Conservation (phyloP, 768 basidiomycete genomes). For the Collybiopsis confluens region DNA sequence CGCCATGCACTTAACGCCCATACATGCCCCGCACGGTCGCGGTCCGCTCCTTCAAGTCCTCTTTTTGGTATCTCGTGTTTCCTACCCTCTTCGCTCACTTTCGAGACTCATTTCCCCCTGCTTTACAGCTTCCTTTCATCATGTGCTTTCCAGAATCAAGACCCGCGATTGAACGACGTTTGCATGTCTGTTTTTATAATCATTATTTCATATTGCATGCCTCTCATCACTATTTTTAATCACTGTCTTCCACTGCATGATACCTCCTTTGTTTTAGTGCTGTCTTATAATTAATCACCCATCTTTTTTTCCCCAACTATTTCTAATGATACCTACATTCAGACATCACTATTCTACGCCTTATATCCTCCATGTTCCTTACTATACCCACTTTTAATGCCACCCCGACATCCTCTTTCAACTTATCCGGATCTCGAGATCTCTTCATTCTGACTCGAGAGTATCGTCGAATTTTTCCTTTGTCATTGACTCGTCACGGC, state of each 20-base stretch:
- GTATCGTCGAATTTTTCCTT: slow-evolving; percentile 27
- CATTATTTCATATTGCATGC: not conserved
- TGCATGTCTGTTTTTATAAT: not conserved
- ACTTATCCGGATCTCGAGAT: too few relatives aligned
- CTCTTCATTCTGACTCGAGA: too few relatives aligned
- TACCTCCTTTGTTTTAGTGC: too few relatives aligned
- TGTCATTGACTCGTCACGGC: slow-evolving; percentile 56
- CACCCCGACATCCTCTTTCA: too few relatives aligned
- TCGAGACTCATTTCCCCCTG: not conserved
- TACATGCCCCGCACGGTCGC: slow-evolving; percentile 4
- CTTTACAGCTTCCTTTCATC: slow-evolving; percentile 15
- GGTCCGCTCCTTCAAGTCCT: slow-evolving; percentile 22
- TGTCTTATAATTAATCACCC: too few relatives aligned
- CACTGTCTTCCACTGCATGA: too few relatives aligned
- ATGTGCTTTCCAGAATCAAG: slow-evolving; percentile 15
- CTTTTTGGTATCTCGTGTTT: slow-evolving; percentile 23
- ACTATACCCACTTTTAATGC: too few relatives aligned
- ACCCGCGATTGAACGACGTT: slow-evolving; percentile 2
- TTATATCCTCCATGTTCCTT: not conserved
- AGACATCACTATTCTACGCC: not conserved
- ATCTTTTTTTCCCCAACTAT: too few relatives aligned
- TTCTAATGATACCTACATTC: too few relatives aligned
- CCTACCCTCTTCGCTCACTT: not conserved
- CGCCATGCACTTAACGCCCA: slow-evolving; percentile 4
- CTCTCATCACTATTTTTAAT: not conserved